A percentile compares a stretch with the other conserved stretches of the same genome.
Evolutionary conservation across 2,329 filamentous ascomycete genomes (phyloP).

Genomic region (Claviceps cyperi): DNA sequence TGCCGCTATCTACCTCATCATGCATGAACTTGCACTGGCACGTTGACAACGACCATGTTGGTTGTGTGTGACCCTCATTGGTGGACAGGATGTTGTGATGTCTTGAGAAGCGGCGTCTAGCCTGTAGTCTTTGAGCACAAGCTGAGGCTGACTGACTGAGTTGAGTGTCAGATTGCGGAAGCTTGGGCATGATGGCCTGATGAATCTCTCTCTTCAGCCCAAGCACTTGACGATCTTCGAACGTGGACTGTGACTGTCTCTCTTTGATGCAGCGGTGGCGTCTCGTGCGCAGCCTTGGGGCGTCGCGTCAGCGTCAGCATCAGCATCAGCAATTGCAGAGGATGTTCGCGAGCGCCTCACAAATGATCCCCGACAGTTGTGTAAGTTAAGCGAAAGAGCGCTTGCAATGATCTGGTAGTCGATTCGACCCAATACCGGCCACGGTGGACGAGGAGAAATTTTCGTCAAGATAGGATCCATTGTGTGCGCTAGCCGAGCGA

Average conservation of each 20-base stretch:
- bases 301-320: neutral
- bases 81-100: conserved; percentile 12
- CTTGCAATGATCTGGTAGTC: neutral
- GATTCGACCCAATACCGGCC: too few species aligned
- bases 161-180: neutral
- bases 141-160: neutral
- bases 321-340: neutral
- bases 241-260: neutral
- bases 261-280: neutral
- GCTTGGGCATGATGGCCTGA: neutral
- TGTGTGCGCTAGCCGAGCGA: too few species aligned
- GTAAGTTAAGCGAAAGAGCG: neutral
- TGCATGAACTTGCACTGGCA: conserved; percentile 11
- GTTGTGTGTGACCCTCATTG: conserved; percentile 12
- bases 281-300: neutral
- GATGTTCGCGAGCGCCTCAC: neutral
- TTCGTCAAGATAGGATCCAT: too few species aligned
- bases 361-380: neutral
- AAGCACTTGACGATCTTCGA: neutral
- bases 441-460: too few species aligned
- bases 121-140: neutral
- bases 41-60: conserved; percentile 6
- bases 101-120: conserved; percentile 2
- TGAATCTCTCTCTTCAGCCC: neutral
- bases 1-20: conserved; percentile 1